Percentiles rank a stretch among this genome's conserved stretches.
Evolutionary conservation across 352 stramenopile species (phyloP).

Genomic region (Globisporangium viniferum): DNA sequence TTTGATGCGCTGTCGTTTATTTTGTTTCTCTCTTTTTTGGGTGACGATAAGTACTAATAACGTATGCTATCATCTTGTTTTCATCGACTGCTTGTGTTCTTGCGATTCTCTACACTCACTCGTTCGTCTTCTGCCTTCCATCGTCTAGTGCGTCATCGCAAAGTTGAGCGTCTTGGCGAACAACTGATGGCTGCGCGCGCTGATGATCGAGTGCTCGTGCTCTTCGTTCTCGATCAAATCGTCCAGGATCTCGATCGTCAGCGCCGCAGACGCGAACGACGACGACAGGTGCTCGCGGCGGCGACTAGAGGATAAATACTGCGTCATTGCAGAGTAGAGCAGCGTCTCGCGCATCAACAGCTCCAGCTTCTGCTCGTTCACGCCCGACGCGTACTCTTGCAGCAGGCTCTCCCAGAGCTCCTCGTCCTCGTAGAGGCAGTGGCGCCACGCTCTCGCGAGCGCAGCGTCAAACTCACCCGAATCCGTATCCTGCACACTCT

Average conservation of each 20-base stretch:
- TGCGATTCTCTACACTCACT: not conserved
- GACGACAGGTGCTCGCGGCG: slow-evolving; percentile 19
- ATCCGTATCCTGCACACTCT: slow-evolving; percentile 36
- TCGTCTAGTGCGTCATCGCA: slow-evolving; percentile 22
- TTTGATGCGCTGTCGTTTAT: slow-evolving; percentile 14
- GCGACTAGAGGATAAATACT: slow-evolving; percentile 31
- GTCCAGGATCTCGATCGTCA: slow-evolving; percentile 67
- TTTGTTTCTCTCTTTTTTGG: slow-evolving; percentile 11
- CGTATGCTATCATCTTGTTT: slow-evolving; percentile 8
- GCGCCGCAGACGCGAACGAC: slow-evolving; percentile 14
- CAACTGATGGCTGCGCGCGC: slow-evolving; percentile 49
- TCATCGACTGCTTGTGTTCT: not conserved
- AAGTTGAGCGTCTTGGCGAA: slow-evolving; percentile 76
- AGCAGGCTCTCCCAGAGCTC: slow-evolving; percentile 59
- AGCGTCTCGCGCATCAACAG: slow-evolving; percentile 67
- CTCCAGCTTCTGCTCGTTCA: slow-evolving; percentile 67
- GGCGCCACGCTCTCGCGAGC: slow-evolving; percentile 47
- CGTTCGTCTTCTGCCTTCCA: not conserved
- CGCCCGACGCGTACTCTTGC: slow-evolving; percentile 41
- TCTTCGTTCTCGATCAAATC: slow-evolving; percentile 57
- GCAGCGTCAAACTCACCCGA: slow-evolving; percentile 40
- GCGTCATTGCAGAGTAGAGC: slow-evolving; percentile 57
- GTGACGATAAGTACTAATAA: slow-evolving; percentile 5
- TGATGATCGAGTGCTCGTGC: slow-evolving; percentile 43
- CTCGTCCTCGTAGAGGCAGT: slow-evolving; percentile 49